These are phyloP conservation scores for Rhodotorula paludigena DNA, from an alignment of 768 basidiomycete species.

Conservation along the genomic window DNA sequence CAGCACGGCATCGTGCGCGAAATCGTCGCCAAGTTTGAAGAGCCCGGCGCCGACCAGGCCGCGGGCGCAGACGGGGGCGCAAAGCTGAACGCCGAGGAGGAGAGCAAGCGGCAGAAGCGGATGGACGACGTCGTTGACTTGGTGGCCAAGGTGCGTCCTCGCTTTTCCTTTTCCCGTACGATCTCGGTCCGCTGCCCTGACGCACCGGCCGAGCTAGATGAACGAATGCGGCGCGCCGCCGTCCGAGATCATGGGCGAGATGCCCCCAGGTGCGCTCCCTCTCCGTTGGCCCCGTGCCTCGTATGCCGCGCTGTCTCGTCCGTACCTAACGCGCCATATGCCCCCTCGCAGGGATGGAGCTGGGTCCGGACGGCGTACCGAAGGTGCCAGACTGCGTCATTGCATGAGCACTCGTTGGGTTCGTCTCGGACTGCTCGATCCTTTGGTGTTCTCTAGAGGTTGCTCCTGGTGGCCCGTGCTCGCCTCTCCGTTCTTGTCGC, in stretches of 20 bases:
- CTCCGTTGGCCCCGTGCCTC: too few relatives aligned
- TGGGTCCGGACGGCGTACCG: conserved; percentile 58
- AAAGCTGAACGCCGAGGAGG: conserved; percentile 1
- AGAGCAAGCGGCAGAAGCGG: conserved; percentile 48
- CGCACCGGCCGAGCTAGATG: conserved; percentile 54
- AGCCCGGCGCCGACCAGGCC: conserved; percentile 53
- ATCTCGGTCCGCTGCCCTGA: too few relatives aligned
- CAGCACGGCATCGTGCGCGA: conserved; percentile 59
- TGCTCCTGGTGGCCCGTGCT: too few relatives aligned
- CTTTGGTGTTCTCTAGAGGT: too few relatives aligned
- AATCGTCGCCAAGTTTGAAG: conserved; percentile 65
- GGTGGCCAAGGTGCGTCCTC: conserved; percentile 63
- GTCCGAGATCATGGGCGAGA: conserved; percentile 71
- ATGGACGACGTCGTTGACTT: conserved; percentile 58
- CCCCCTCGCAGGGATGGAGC: conserved; percentile 43
- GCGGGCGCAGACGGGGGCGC: background rate
- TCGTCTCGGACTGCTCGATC: too few relatives aligned
- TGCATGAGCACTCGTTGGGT: background rate
- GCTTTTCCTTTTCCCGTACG: background rate
- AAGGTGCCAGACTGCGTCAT: conserved; percentile 47
- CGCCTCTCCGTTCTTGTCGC: too few relatives aligned
- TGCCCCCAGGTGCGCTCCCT: conserved; percentile 59
- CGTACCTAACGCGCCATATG: background rate
- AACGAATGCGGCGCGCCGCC: conserved; percentile 75
- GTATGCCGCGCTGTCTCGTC: background rate